Base-by-base conservation (phyloP, 371 early-diverging fungal species). In the Lichtheimia ramosa region DNA sequence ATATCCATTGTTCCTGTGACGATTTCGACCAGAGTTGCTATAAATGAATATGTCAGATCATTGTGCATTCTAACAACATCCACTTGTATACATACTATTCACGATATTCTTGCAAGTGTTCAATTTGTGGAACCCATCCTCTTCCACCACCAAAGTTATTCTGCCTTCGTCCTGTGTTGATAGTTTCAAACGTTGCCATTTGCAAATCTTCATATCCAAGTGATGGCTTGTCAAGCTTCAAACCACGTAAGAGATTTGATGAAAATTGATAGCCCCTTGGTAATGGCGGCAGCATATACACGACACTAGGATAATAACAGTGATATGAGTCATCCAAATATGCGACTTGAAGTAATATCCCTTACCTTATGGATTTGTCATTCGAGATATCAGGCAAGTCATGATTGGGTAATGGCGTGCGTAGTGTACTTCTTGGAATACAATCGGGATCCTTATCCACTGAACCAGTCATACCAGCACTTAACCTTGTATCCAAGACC, bases 391-490 rank as follows among this genome's bases (percentile, higher is more conserved):
- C 89, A 4, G 77, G 77, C 34, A 82, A 55, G 25, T 80, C 83
- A 52, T 81, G 78, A 25, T 81, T 81, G 0, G 70, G 73, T 12
- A 92, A 61, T 27, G 93, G 95, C 2, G 88, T 88, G 23, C 78
- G 75, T 48, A 87, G 82, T 0, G 88, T 90, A 56, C 83, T 83
- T 14, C 89, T 82, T 23, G 95, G 95, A 56, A 91, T 74, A 66
- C 81, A 87, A 14, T 83, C 74, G 0, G 85, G 78, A 59, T 93
- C 92, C 24, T 83, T 75, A 15, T 83, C 72, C 4, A 87, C 82
- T 16, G 66, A 61, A 18, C 95, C 95, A 24, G 85, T 73, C 48
- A 92, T 69, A 5, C 84, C 77, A 43, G 80, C 81, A 40, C 83
- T 83, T 34, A 77, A 58, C 48, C 73, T 72, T 27, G 86, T 74